These are phyloP conservation scores for Pythium phragmitis DNA, from an alignment of 352 stramenopile species.

Conservation along the genomic window DNA sequence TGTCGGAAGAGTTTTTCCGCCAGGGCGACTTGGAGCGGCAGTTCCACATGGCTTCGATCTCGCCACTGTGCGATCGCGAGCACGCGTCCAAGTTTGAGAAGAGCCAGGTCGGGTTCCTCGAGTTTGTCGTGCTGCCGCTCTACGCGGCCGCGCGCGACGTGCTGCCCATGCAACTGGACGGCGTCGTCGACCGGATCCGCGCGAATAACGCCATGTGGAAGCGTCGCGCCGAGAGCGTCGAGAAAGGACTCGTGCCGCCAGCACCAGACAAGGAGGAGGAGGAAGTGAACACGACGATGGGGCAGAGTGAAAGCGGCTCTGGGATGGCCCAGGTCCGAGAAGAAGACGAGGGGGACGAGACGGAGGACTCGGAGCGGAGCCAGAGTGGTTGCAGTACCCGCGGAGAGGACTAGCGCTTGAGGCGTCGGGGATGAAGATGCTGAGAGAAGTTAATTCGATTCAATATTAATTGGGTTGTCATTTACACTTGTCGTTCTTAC, in stretches of 20 bases:
- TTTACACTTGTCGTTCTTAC: background rate
- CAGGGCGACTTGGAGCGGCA: slow-evolving; percentile 66
- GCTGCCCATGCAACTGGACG: slow-evolving; percentile 48
- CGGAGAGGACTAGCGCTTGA: slow-evolving; percentile 8
- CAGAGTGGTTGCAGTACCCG: background rate
- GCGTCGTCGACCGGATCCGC: slow-evolving; percentile 44
- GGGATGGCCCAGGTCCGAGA: slow-evolving; percentile 1
- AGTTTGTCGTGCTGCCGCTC: slow-evolving; percentile 72
- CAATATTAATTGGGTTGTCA: too few relatives aligned
- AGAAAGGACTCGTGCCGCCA: slow-evolving; percentile 18
- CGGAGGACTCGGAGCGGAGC: slow-evolving; percentile 9
- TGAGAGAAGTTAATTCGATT: background rate
- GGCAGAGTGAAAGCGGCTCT: background rate
- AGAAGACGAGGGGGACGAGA: slow-evolving; percentile 10
- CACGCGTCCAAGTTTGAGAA: slow-evolving; percentile 50
- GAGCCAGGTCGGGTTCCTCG: slow-evolving; percentile 71
- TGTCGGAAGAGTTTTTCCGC: slow-evolving; percentile 66
- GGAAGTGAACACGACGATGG: background rate
- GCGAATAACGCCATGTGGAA: slow-evolving; percentile 53
- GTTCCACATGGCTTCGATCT: slow-evolving; percentile 47
- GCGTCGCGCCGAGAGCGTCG: slow-evolving; percentile 25
- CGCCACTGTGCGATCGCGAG: slow-evolving; percentile 60
- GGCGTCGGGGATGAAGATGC: background rate
- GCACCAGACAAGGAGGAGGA: slow-evolving; percentile 2
- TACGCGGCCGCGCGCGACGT: slow-evolving; percentile 52